Evolutionary conservation across 2,329 filamentous ascomycete species (phyloP), one percentile per base, ranked within the genome.

Genomic region (Hansfordia pulvinata): DNA sequence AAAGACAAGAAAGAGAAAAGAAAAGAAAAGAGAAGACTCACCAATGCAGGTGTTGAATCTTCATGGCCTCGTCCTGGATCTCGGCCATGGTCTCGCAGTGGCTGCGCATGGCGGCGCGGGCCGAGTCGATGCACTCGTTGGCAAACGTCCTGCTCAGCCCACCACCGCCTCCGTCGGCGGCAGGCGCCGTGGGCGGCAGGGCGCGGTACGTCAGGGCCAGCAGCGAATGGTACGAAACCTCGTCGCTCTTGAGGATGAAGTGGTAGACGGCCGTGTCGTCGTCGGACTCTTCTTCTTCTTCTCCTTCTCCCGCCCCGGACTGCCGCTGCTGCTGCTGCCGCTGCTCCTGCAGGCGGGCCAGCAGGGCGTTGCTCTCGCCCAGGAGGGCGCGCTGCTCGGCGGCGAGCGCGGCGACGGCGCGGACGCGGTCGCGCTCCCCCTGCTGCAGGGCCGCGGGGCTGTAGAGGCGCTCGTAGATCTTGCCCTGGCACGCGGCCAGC

Each of bases 381-480:
- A 42, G 46, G 8, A 54, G 44, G 5, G 40, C 45, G 15, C 43
- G 40, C 28, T 48, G 39, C 26, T 52, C 53, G 12, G 35, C 38
- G 5, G 42, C 43, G 6, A 53, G 38, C 17, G 32, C 34, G 22
- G 32, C 39, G 11, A 47, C 56, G 28, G 54, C 48, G 11, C 43
- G 43, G 7, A 41, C 38, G 6, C 57, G 46, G 8, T 47, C 36
- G 6, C 42, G 28, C 7, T 48, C 45, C 0, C 46, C 35, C 30
- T 57, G 48, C 2, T 45, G 40, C 10, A 57, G 45, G 0, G 56
- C 51, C 4, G 50, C 54, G 2, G 53, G 53, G 16, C 51, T 54
- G 36, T 73, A 73, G 3, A 73, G 43, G 4, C 59, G 49, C 38
- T 70, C 59, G 31, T 72, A 73, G 15, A 71, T 60, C 4, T 61